Conservation (phyloP, 2,329 filamentous ascomycete genomes). For the Sporothrix phasma region DNA sequence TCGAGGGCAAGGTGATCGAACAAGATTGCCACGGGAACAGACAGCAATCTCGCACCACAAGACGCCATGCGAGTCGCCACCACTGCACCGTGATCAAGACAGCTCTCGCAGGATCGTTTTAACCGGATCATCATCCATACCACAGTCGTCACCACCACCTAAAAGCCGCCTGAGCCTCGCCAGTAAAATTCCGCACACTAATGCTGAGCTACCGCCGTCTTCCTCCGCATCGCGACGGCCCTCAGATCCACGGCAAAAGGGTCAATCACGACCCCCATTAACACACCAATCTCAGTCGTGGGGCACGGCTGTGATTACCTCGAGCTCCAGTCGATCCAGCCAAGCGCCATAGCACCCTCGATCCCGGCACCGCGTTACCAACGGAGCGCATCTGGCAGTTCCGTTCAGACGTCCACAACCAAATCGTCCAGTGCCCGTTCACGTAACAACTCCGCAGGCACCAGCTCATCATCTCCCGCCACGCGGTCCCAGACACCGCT, state of each 20-base stretch:
- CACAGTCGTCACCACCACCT: background rate
- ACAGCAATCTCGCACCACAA: background rate
- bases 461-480: slow-evolving; percentile 35
- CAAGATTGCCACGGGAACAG: background rate
- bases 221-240: slow-evolving; percentile 12
- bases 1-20: background rate
- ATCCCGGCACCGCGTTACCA: background rate
- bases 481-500: slow-evolving; percentile 30
- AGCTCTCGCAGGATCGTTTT: background rate
- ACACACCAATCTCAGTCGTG: slow-evolving; percentile 36
- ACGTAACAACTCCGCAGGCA: slow-evolving; percentile 29
- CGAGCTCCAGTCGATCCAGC: background rate
- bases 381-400: background rate
- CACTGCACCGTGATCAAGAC: background rate
- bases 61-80: background rate
- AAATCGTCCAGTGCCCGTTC: slow-evolving; percentile 39
- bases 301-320: slow-evolving; percentile 28
- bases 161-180: background rate
- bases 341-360: slow-evolving; percentile 24
- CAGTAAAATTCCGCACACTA: slow-evolving; percentile 30
- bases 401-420: slow-evolving; percentile 27
- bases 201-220: background rate
- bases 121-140: background rate
- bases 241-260: background rate
- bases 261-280: slow-evolving; percentile 28